These are phyloP conservation scores for Pichiaceae sp. DNA, from an alignment of 1,139 yeast genomes.

Conservation along the genomic window DNA sequence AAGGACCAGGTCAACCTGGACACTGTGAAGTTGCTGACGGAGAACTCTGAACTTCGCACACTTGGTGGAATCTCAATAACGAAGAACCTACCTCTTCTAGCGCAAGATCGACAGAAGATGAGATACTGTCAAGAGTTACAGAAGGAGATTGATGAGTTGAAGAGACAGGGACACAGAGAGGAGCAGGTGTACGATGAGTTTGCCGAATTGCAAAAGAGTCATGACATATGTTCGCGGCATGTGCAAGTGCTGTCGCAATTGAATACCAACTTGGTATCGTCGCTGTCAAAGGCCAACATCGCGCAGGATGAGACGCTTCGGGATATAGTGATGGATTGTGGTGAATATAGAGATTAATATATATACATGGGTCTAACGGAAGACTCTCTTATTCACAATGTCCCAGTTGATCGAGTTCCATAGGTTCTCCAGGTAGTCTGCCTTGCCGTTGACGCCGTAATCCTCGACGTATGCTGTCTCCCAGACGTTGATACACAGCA, in stretches of 20 bases:
- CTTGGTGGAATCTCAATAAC: background rate
- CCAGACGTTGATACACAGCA: constrained; percentile 80
- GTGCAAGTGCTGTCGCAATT: constrained; percentile 24
- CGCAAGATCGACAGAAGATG: constrained; percentile 1
- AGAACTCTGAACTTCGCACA: no score
- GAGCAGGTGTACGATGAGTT: constrained; percentile 5
- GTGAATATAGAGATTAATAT: constrained; percentile 19
- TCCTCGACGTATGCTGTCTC: constrained; percentile 78
- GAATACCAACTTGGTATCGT: constrained; percentile 22
- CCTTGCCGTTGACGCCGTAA: constrained; percentile 73
- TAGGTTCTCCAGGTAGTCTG: constrained; percentile 63
- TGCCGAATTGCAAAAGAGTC: constrained; percentile 8
- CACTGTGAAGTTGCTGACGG: background rate
- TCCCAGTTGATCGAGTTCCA: constrained; percentile 86
- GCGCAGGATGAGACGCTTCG: constrained; percentile 20
- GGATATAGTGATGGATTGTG: constrained; percentile 26
- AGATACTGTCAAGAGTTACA: constrained; percentile 6
- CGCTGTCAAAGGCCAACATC: constrained; percentile 21
- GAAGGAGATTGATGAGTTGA: constrained; percentile 3
- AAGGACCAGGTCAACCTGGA: background rate
- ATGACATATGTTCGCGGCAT: constrained; percentile 12
- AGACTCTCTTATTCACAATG: constrained; percentile 60
- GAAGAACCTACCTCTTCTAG: background rate
- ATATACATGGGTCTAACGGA: constrained; percentile 7
- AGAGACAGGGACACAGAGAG: background rate